phyloP scores from a whole-genome alignment of 805 yeast species.

The Starmerella apis region DNA sequence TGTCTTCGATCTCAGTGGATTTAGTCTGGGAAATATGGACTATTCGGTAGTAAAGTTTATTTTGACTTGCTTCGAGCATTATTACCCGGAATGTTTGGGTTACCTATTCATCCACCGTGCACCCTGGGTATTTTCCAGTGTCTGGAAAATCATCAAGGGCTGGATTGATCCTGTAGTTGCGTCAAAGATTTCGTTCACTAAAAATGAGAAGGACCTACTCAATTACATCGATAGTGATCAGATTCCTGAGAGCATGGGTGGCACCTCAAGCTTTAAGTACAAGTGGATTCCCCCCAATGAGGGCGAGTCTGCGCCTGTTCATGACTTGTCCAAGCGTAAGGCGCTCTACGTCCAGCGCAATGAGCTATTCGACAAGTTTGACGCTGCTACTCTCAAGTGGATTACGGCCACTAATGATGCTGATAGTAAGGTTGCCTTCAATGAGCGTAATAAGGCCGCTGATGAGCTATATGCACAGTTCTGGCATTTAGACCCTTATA shows the following conservation, averaged over 20 bases:
- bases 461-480: constrained; percentile 51
- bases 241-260: constrained; percentile 68
- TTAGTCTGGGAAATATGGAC: constrained; percentile 87
- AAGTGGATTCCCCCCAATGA: constrained; percentile 52
- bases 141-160: constrained; percentile 83
- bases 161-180: constrained; percentile 98
- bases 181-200: constrained; percentile 76
- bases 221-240: constrained; percentile 48
- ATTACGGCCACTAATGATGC: constrained; percentile 42
- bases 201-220: constrained; percentile 53
- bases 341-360: constrained; percentile 44
- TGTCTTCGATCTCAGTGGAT: constrained; percentile 76
- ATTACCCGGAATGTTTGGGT: constrained; percentile 90
- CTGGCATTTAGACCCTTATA: constrained; percentile 62
- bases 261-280: constrained; percentile 49
- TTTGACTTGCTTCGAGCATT: constrained; percentile 84
- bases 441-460: constrained; percentile 43
- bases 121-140: constrained; percentile 92
- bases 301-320: constrained; percentile 43
- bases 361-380: constrained; percentile 43
- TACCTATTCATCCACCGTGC: constrained; percentile 79
- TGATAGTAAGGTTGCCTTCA: constrained; percentile 37
- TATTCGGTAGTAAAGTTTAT: constrained; percentile 82
- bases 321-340: constrained; percentile 40
- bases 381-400: constrained; percentile 67